Evolutionary conservation across 2,329 filamentous ascomycete genomes (phyloP).

Genomic region (Rutstroemia sp.): DNA sequence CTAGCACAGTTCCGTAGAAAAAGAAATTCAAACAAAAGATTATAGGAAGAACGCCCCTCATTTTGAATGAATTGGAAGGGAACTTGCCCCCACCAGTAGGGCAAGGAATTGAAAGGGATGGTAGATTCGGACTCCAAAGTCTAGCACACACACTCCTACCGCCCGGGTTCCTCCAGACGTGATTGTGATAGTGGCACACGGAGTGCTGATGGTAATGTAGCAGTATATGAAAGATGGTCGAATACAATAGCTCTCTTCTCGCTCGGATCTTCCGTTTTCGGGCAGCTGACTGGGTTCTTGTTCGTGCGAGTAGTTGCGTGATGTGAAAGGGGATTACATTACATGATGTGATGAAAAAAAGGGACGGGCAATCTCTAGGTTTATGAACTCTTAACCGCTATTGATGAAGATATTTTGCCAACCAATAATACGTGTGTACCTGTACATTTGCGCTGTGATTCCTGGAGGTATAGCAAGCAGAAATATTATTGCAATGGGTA

Average conservation of each 20-base stretch:
- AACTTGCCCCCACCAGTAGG: neutral
- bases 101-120: neutral
- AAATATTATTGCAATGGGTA: neutral
- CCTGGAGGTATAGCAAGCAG: neutral
- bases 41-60: conserved; percentile 21
- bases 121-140: conserved; percentile 7
- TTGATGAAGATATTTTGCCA: neutral
- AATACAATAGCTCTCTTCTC: neutral
- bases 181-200: neutral
- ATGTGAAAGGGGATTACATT: neutral
- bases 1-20: conserved; percentile 15
- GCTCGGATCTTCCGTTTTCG: no score
- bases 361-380: neutral
- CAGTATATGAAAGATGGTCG: neutral
- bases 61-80: conserved; percentile 14
- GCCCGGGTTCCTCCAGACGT: neutral
- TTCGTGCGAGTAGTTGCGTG: no score
- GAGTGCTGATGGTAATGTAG: neutral
- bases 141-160: neutral
- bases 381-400: neutral
- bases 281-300: no score
- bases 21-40: conserved; percentile 19
- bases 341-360: neutral
- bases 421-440: neutral
- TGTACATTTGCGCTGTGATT: neutral